phyloP scores from a whole-genome alignment of 306 rosid species.

The Arachis stenosperma region DNA sequence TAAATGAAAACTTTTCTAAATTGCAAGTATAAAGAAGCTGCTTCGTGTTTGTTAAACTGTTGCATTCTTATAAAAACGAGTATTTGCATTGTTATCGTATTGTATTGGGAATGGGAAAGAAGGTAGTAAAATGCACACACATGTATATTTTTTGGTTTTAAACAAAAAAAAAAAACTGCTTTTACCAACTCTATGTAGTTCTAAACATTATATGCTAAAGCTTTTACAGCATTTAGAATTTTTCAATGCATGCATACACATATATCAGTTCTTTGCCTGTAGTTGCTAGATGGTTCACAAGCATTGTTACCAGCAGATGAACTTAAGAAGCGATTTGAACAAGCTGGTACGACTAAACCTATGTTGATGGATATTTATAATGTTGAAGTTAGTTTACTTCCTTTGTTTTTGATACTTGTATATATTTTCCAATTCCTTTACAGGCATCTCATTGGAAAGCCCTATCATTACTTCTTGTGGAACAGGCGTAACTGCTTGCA shows the following conservation, averaged over 20 bases:
- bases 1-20: background rate
- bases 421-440: slow-evolving; percentile 24
- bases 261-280: slow-evolving; percentile 36
- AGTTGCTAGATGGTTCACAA: slow-evolving; percentile 84
- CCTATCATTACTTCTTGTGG: slow-evolving; percentile 87
- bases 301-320: slow-evolving; percentile 70
- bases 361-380: background rate
- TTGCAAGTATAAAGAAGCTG: background rate
- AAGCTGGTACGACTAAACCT: slow-evolving; percentile 54
- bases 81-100: background rate
- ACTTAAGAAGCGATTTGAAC: slow-evolving; percentile 69
- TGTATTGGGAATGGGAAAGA: background rate
- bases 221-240: background rate
- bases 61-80: background rate
- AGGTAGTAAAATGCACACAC: background rate
- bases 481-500: slow-evolving; percentile 91
- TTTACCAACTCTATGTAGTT: background rate
- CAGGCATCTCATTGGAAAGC: slow-evolving; percentile 83
- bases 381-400: slow-evolving; percentile 15
- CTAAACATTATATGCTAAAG: background rate
- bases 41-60: background rate
- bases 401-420: slow-evolving; percentile 21
- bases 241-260: background rate
- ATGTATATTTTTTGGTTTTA: background rate
- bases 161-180: background rate